Percentiles rank a stretch among this genome's conserved stretches.
Evolutionary conservation across 306 rosid genomes (phyloP).

Genomic region (Quercus alba): DNA sequence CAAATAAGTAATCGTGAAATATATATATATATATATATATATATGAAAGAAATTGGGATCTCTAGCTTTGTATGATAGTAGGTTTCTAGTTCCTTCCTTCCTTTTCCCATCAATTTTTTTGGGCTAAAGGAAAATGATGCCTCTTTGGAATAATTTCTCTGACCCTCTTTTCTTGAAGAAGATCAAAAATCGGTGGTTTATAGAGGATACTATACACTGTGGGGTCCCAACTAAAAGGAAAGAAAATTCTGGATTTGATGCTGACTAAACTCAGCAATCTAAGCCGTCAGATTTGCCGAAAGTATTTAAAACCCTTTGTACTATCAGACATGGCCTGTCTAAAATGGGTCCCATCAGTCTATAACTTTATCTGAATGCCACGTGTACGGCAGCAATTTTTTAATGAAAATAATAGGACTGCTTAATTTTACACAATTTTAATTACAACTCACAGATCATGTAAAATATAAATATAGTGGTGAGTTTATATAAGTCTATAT

Average conservation of each 20-base stretch:
- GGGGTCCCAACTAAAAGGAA: background rate
- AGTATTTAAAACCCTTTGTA: background rate
- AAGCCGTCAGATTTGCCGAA: background rate
- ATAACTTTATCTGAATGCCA: background rate
- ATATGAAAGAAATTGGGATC: too few species aligned
- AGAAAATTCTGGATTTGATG: background rate
- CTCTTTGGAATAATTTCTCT: background rate
- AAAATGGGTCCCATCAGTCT: background rate
- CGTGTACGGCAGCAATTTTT: background rate
- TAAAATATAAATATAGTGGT: fast-evolving
- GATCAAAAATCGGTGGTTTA: conserved; percentile 11
- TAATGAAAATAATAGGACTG: too few species aligned
- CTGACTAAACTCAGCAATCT: background rate
- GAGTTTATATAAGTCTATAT: too few species aligned
- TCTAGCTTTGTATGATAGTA: background rate
- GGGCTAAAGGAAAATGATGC: background rate
- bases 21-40: too few species aligned
- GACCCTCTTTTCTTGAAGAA: background rate
- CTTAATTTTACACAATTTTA: too few species aligned
- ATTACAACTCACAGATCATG: fast-evolving
- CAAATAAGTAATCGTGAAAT: too few species aligned
- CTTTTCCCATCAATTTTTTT: background rate
- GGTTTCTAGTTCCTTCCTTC: conserved; percentile 4
- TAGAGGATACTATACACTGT: background rate
- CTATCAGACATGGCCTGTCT: background rate